Evolutionary conservation across 1,284 basidiomycete species (phyloP).

Genomic region (Amylostereum chailletii): DNA sequence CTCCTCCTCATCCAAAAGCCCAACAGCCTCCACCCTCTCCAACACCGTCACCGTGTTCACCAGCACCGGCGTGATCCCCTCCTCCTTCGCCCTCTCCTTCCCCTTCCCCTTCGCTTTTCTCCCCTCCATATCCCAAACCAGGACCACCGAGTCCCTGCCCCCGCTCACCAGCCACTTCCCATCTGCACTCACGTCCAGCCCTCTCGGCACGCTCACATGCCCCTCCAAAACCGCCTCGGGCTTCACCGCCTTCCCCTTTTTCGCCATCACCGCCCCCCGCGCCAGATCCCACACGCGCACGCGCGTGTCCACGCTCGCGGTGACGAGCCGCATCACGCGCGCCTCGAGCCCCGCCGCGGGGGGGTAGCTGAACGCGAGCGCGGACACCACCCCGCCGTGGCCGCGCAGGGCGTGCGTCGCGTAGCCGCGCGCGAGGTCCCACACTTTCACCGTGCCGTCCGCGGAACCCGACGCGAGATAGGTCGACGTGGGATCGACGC

Average conservation of each 20-base stretch:
- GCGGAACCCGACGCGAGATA: constrained; percentile 93
- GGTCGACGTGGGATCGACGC: constrained; percentile 78
- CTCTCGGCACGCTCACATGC: constrained; percentile 86
- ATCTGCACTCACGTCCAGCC: constrained; percentile 76
- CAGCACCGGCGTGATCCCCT: constrained; percentile 38
- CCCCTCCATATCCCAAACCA: constrained; percentile 73
- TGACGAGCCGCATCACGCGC: constrained; percentile 73
- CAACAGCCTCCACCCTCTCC: constrained; percentile 84
- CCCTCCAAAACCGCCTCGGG: constrained; percentile 80
- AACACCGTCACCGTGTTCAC: constrained; percentile 81
- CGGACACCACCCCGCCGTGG: constrained; percentile 92
- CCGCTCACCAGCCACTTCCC: constrained; percentile 84
- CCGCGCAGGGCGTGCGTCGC: constrained; percentile 95
- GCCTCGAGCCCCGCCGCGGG: constrained; percentile 36
- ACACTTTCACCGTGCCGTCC: constrained; percentile 95
- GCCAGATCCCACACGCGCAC: constrained; percentile 88
- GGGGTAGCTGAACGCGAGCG: constrained; percentile 76
- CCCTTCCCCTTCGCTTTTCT: constrained; percentile 28
- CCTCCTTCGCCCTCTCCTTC: constrained; percentile 41
- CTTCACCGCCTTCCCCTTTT: constrained; percentile 49
- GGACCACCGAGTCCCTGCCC: constrained; percentile 83
- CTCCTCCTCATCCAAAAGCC: constrained; percentile 51
- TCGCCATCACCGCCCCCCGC: constrained; percentile 35
- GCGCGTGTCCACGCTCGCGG: constrained; percentile 82
- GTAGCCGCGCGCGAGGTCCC: constrained; percentile 84